Conservation (phyloP, 257 asterid species). For the Fraxinus cuspidata region DNA sequence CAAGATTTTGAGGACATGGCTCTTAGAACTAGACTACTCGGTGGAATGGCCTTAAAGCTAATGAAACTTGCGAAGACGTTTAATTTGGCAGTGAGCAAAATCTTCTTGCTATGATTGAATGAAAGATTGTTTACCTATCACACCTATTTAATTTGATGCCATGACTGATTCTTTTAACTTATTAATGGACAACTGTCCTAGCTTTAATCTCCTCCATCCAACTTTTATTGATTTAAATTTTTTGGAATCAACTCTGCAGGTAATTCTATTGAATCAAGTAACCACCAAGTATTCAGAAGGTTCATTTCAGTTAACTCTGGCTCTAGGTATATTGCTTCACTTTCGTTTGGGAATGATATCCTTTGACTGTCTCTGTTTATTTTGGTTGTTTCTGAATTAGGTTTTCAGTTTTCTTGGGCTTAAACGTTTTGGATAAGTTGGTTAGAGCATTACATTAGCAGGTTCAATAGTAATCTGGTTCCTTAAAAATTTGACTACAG, state of each 20-base stretch:
- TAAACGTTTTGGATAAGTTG: not conserved
- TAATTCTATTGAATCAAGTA: constrained; percentile 81
- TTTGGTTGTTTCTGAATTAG: not conserved
- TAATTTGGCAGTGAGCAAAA: constrained; percentile 71
- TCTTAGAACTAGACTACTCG: constrained; percentile 80
- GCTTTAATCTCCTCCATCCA: not conserved
- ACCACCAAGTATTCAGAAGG: constrained; percentile 81
- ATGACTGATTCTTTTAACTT: not conserved
- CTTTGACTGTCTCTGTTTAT: not conserved
- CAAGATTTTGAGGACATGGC: constrained; percentile 97
- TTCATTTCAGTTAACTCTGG: constrained; percentile 83
- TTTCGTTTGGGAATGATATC: not conserved
- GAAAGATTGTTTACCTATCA: constrained; percentile 1
- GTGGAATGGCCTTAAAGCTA: constrained; percentile 83
- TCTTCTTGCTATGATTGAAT: constrained; percentile 15
- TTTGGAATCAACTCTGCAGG: constrained; percentile 51
- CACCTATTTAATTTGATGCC: not conserved
- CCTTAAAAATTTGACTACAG: not conserved
- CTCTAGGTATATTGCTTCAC: constrained; percentile 65
- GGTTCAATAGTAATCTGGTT: not conserved
- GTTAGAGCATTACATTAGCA: not conserved
- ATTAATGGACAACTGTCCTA: not conserved
- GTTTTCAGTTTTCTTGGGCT: not conserved
- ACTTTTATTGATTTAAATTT: constrained; percentile 4
- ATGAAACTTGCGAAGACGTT: constrained; percentile 87